Conservation (phyloP, 2,329 filamentous ascomycete species). For the Didymella arachidicola region DNA sequence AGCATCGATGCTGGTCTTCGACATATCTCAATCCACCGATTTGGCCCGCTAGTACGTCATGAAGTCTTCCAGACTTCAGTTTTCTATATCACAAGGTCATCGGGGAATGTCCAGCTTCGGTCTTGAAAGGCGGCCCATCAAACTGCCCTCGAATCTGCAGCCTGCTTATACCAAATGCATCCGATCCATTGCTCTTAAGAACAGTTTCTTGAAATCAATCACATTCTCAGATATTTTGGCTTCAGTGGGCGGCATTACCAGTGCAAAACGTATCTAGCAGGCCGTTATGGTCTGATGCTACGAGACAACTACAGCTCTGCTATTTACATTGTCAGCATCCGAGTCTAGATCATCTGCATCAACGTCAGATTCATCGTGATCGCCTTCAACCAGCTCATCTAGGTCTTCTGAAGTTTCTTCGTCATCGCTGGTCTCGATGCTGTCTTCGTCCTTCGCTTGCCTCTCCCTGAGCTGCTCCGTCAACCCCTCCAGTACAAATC, state of each 20-base stretch:
- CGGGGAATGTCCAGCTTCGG: not conserved
- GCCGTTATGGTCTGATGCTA: not conserved
- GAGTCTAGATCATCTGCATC: not conserved
- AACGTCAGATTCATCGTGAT: not conserved
- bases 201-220: too few relatives aligned
- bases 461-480: slow-evolving; percentile 40
- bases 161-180: not conserved
- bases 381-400: not conserved
- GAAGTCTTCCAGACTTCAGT: not conserved
- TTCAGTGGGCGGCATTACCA: too few relatives aligned
- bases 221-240: not conserved
- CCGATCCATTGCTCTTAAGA: not conserved
- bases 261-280: not conserved
- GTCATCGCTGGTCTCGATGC: not conserved
- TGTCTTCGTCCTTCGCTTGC: slow-evolving; percentile 8
- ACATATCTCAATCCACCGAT: slow-evolving; percentile 6
- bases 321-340: not conserved
- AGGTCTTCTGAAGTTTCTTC: not conserved
- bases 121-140: not conserved
- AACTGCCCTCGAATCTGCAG: not conserved
- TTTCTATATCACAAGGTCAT: not conserved
- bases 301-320: not conserved
- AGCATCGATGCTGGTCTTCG: slow-evolving; percentile 4
- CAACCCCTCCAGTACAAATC: slow-evolving; percentile 40
- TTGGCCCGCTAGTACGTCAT: slow-evolving; percentile 1